A percentile compares a stretch with the other conserved stretches of the same genome.
phyloP scores from a whole-genome alignment of 139 green algal species.

The Penium margaritaceum region DNA sequence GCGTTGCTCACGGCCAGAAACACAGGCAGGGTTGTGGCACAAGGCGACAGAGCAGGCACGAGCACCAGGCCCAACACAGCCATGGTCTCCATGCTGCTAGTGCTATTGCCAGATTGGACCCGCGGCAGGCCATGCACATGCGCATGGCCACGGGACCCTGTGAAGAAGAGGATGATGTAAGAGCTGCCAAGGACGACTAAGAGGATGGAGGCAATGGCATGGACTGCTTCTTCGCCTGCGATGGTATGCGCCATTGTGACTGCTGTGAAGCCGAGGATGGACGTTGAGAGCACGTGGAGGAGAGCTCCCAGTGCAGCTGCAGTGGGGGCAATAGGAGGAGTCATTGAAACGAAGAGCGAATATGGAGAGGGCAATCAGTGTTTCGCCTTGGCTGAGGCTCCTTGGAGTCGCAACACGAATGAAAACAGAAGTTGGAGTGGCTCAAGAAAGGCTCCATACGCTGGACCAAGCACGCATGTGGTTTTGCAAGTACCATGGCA shows the following conservation, averaged over 20 bases:
- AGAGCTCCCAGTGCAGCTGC: slow-evolving; percentile 31
- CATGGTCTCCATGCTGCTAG: slow-evolving; percentile 24
- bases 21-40: slow-evolving; percentile 30
- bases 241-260: slow-evolving; percentile 33
- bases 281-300: slow-evolving; percentile 32
- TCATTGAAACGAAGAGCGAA: background rate
- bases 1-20: slow-evolving; percentile 33
- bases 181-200: slow-evolving; percentile 23
- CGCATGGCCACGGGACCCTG: too few species aligned
- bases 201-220: slow-evolving; percentile 25
- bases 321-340: background rate
- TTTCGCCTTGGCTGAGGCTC: too few species aligned
- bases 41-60: slow-evolving; percentile 35
- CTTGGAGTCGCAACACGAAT: too few species aligned
- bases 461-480: too few species aligned
- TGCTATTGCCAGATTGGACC: background rate
- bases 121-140: too few species aligned
- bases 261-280: slow-evolving; percentile 31
- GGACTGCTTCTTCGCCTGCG: slow-evolving; percentile 23
- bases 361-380: background rate
- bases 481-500: too few species aligned
- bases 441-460: too few species aligned
- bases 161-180: slow-evolving; percentile 31
- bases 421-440: too few species aligned
- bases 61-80: slow-evolving; percentile 27